These are phyloP conservation scores for Nannochloropsis gaditana DNA, from an alignment of 108 stramenopile species.

Conservation along the genomic window DNA sequence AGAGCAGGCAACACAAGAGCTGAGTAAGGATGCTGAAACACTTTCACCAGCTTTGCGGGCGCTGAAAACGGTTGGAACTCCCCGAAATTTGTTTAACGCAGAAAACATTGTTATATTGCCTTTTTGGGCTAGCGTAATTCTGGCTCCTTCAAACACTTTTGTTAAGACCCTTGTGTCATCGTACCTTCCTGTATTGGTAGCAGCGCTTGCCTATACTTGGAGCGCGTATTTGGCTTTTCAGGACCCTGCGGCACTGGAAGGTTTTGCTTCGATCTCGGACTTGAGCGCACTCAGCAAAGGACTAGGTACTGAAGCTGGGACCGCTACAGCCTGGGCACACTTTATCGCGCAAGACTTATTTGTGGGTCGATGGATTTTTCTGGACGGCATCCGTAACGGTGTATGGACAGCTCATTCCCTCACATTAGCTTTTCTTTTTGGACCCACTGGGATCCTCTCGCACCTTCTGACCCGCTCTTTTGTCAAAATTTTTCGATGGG, in stretches of 20 bases:
- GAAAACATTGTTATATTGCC: slow-evolving; percentile 38
- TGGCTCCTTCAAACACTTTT: slow-evolving; percentile 28
- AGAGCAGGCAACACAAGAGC: neutral
- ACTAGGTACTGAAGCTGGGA: slow-evolving; percentile 32
- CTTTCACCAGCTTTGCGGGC: slow-evolving; percentile 23
- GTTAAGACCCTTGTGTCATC: slow-evolving; percentile 29
- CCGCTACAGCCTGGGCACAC: slow-evolving; percentile 39
- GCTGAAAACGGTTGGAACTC: slow-evolving; percentile 31
- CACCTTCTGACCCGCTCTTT: slow-evolving; percentile 35
- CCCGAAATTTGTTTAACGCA: slow-evolving; percentile 31
- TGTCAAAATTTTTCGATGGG: slow-evolving; percentile 27
- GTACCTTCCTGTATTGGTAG: slow-evolving; percentile 27
- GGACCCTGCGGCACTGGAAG: slow-evolving; percentile 38
- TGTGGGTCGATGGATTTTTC: slow-evolving; percentile 46
- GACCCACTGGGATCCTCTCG: slow-evolving; percentile 36
- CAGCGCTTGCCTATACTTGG: slow-evolving; percentile 30
- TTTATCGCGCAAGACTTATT: slow-evolving; percentile 42
- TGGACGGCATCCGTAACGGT: slow-evolving; percentile 36
- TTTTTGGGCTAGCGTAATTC: slow-evolving; percentile 34
- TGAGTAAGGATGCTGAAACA: neutral
- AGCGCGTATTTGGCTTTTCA: slow-evolving; percentile 38
- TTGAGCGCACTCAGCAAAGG: slow-evolving; percentile 34
- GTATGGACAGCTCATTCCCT: slow-evolving; percentile 38
- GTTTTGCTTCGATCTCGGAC: slow-evolving; percentile 33
- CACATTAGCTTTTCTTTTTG: slow-evolving; percentile 38